A percentile compares a stretch with the other conserved stretches of the same genome.
Evolutionary conservation across 306 rosid species (phyloP).

Genomic region (Vicia faba): DNA sequence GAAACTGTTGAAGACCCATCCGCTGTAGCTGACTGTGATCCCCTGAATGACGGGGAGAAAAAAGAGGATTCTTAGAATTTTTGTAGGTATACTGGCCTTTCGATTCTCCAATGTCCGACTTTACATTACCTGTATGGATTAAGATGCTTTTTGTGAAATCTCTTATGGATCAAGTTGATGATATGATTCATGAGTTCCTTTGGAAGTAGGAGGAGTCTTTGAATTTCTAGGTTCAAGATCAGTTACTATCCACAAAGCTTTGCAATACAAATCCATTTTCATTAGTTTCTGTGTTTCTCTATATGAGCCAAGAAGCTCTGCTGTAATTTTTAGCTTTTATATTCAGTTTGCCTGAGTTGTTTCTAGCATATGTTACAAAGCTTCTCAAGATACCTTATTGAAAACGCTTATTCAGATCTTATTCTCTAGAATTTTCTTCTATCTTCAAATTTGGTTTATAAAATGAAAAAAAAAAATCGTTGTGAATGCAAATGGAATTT

Average conservation of each 20-base stretch:
- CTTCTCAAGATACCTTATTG: neutral
- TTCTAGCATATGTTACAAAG: neutral
- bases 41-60: constrained; percentile 46
- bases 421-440: neutral
- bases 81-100: constrained; percentile 41
- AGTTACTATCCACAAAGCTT: constrained; percentile 31
- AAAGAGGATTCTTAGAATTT: constrained; percentile 46
- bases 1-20: constrained; percentile 47
- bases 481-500: neutral
- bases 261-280: constrained; percentile 35
- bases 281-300: neutral
- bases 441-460: neutral
- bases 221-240: constrained; percentile 24
- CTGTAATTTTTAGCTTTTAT: constrained; percentile 4
- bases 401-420: neutral
- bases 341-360: constrained; percentile 4
- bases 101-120: constrained; percentile 29
- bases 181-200: constrained; percentile 33
- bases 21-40: constrained; percentile 41
- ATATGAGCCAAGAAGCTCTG: constrained; percentile 11
- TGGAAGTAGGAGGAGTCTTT: constrained; percentile 32
- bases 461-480: neutral
- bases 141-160: constrained; percentile 38
- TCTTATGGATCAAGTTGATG: constrained; percentile 28
- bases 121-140: constrained; percentile 36